Conservation (phyloP, 1,139 yeast species). For the Pichiaceae sp. region DNA sequence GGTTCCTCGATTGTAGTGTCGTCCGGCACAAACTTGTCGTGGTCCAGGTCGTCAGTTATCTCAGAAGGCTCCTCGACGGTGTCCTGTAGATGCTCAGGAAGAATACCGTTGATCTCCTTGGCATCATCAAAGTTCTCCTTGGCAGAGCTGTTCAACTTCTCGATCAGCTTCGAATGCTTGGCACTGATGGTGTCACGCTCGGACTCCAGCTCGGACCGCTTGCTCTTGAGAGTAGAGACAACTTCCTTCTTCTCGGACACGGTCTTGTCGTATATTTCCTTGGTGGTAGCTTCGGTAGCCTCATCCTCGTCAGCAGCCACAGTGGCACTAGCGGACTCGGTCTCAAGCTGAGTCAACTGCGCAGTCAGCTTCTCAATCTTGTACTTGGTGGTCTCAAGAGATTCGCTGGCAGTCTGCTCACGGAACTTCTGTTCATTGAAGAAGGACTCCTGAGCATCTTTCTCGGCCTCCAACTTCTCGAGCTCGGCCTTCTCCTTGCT, state of each 20-base stretch:
- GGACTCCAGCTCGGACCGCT: slow-evolving; percentile 20
- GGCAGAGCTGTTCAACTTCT: slow-evolving; percentile 36
- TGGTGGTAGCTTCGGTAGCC: slow-evolving; percentile 2
- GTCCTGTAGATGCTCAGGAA: slow-evolving; percentile 44
- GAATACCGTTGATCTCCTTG: slow-evolving; percentile 36
- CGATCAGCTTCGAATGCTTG: slow-evolving; percentile 36
- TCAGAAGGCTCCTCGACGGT: slow-evolving; percentile 31
- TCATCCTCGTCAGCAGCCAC: slow-evolving; percentile 17
- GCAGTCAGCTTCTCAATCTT: slow-evolving; percentile 18
- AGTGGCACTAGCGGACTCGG: slow-evolving; percentile 17
- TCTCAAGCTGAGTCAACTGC: slow-evolving; percentile 16
- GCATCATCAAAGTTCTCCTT: slow-evolving; percentile 31
- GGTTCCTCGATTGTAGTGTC: slow-evolving; percentile 23
- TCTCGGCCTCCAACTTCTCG: slow-evolving; percentile 18
- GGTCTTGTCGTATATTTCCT: not conserved
- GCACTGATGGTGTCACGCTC: slow-evolving; percentile 36
- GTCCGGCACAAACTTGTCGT: slow-evolving; percentile 19
- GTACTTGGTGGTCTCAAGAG: slow-evolving; percentile 14
- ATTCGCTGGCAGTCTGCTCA: slow-evolving; percentile 14
- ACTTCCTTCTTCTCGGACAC: slow-evolving; percentile 5
- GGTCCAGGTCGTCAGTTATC: slow-evolving; percentile 19
- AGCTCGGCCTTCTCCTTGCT: slow-evolving; percentile 19
- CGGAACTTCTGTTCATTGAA: slow-evolving; percentile 20
- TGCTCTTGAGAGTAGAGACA: slow-evolving; percentile 23
- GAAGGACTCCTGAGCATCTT: slow-evolving; percentile 20